Base-by-base conservation (phyloP, 2,329 filamentous ascomycete species). In the Penicillium sp. region DNA sequence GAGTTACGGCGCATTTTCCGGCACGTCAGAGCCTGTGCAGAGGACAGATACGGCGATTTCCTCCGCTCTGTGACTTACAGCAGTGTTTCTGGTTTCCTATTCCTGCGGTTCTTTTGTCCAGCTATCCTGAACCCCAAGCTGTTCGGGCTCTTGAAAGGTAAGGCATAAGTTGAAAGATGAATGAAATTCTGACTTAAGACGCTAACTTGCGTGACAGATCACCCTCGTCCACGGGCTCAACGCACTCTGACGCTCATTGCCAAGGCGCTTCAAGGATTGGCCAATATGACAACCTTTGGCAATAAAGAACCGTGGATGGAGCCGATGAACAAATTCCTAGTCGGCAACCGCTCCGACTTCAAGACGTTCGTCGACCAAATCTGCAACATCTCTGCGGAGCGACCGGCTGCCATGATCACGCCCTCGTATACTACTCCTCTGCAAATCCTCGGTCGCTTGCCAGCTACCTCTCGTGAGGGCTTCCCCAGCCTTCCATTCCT, bases 241-340 rank as follows among this genome's bases (percentile, higher is more conserved):
- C 87, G 94, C 43, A 96, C 93, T 0, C 83, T 97, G 55, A 97
- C 94, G 0, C 83, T 98, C 52, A 93, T 98, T 60, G 92, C 94
- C 25, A 98, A 98, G 76, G 91, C 90, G 1, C 81, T 98, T 8
- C 93, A 97, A 76, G 93, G 92, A 15, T 83, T 98, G 59, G 92
- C 92, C 17, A 97, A 97, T 73, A 84, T 97, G 77, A 91, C 91
- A 1, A 92, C 87, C 0, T 97, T 97, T 72, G 94, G 94, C 42
- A 93, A 90, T 71, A 96, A 96, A 73, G 94, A 98, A 75, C 88
- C 90, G n/a, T 98, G 92, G 92, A 97, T 98, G 93, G 93, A 96
- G 77, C 92, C 92, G 0, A 98, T 98, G 94, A 98, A 97, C 72
- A 86, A 85, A 45, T 97, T 97, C 69, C 80, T 98, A 49, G 84